phyloP scores from a whole-genome alignment of 108 stramenopile species.

The Pseudonitzschia multiseries region DNA sequence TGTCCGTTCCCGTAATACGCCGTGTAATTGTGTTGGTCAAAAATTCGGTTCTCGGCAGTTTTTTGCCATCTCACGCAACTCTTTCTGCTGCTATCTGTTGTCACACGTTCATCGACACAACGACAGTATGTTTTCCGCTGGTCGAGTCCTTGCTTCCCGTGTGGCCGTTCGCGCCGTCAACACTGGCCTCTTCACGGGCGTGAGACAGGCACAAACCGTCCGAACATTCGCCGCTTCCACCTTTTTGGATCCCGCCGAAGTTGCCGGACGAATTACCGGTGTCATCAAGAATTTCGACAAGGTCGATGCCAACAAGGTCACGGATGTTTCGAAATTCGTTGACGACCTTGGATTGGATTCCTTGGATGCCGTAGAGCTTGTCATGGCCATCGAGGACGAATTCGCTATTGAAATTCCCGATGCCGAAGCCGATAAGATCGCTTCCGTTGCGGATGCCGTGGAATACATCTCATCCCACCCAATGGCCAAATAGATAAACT shows the following conservation, averaged over 20 bases:
- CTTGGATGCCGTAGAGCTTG: slow-evolving; percentile 97
- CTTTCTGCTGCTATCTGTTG: neutral
- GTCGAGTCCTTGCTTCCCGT: slow-evolving; percentile 70
- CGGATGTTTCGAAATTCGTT: slow-evolving; percentile 79
- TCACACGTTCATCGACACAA: neutral
- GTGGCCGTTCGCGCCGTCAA: slow-evolving; percentile 61
- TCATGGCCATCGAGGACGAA: slow-evolving; percentile 99
- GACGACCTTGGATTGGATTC: slow-evolving; percentile 98
- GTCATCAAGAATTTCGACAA: slow-evolving; percentile 99
- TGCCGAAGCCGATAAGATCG: slow-evolving; percentile 99
- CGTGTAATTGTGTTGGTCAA: neutral
- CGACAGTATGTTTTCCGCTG: slow-evolving; percentile 65
- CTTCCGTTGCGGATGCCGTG: slow-evolving; percentile 89
- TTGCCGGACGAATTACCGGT: slow-evolving; percentile 88
- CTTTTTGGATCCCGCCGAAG: slow-evolving; percentile 93
- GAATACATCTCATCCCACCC: slow-evolving; percentile 93
- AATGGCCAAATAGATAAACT: slow-evolving; percentile 81
- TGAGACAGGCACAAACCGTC: slow-evolving; percentile 36
- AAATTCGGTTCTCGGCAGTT: neutral
- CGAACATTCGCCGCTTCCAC: slow-evolving; percentile 63
- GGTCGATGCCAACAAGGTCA: slow-evolving; percentile 90
- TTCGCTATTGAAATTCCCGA: slow-evolving; percentile 99
- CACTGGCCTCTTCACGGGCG: slow-evolving; percentile 30
- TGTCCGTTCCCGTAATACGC: neutral
- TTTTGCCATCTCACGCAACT: neutral